These are phyloP conservation scores for Schizophyllum amplum DNA, from an alignment of 1,284 basidiomycete genomes.

Conservation along the genomic window DNA sequence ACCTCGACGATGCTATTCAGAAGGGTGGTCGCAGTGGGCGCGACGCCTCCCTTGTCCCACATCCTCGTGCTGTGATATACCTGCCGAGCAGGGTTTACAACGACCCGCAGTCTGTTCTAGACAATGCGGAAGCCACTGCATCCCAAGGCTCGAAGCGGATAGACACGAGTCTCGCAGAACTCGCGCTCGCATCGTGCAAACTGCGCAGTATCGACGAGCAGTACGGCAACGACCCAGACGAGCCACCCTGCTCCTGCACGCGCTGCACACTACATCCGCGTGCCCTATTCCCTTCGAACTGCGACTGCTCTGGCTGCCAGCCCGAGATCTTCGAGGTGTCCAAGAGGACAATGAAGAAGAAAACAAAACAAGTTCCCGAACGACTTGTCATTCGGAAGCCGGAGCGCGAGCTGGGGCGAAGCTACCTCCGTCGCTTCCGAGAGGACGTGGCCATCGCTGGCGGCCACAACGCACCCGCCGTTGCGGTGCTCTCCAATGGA, in stretches of 20 bases:
- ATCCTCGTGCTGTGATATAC: not conserved
- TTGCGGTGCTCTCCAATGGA: no score
- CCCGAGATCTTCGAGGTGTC: not conserved
- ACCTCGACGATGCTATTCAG: not conserved
- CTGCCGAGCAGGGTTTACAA: no score
- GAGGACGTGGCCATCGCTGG: no score
- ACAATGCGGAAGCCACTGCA: not conserved
- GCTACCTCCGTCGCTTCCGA: no score
- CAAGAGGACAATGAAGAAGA: not conserved
- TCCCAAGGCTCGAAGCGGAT: not conserved
- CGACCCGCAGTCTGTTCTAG: no score
- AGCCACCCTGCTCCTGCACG: slow-evolving; percentile 6
- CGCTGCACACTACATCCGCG: not conserved
- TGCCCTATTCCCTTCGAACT: not conserved
- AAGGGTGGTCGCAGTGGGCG: not conserved
- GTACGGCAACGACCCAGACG: slow-evolving; percentile 5
- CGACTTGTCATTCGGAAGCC: no score
- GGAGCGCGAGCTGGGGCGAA: no score
- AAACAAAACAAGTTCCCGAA: no score
- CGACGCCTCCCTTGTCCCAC: not conserved
- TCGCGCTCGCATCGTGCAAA: slow-evolving; percentile 10
- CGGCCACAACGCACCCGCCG: no score
- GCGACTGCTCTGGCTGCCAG: slow-evolving; percentile 2
- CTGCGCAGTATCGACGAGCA: slow-evolving; percentile 2
- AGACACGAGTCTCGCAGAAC: slow-evolving; percentile 4